Percentiles rank a stretch among this genome's conserved stretches.
Conservation (phyloP, 768 basidiomycete genomes). For the Lactarius akahatsu region DNA sequence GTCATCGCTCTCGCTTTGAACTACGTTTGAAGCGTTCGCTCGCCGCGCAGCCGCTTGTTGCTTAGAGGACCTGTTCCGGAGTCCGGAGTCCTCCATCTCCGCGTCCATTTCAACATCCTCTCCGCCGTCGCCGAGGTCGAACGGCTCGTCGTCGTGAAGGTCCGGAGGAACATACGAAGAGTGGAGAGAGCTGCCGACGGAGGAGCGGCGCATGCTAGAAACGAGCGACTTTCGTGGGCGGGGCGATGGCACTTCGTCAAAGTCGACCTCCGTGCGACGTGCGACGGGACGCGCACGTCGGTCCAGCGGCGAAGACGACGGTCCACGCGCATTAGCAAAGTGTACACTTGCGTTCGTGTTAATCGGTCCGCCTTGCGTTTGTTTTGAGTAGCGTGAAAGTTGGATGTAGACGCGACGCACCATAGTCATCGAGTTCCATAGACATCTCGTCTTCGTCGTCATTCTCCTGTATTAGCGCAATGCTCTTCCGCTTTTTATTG, state of each 20-base stretch:
- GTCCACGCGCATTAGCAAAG: slow-evolving; percentile 33
- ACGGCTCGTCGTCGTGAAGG: slow-evolving; percentile 25
- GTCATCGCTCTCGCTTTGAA: slow-evolving; percentile 9
- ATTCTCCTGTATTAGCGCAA: slow-evolving; percentile 33
- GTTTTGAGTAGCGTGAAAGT: not conserved
- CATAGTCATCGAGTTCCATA: slow-evolving; percentile 69
- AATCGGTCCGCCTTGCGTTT: slow-evolving; percentile 17
- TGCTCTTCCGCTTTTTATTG: slow-evolving; percentile 44
- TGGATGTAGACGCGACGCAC: slow-evolving; percentile 42
- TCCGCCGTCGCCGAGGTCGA: slow-evolving; percentile 28
- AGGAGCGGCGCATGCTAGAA: slow-evolving; percentile 30
- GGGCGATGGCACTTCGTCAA: slow-evolving; percentile 39
- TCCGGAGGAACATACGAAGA: slow-evolving; percentile 28
- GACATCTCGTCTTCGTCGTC: slow-evolving; percentile 65
- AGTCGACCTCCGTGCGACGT: slow-evolving; percentile 38
- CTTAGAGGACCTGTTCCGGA: not conserved
- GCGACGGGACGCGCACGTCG: slow-evolving; percentile 35
- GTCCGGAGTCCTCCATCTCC: slow-evolving; percentile 31
- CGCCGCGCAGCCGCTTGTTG: slow-evolving; percentile 14
- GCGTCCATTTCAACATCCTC: slow-evolving; percentile 32
- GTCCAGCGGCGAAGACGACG: slow-evolving; percentile 33
- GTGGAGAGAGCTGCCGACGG: slow-evolving; percentile 23
- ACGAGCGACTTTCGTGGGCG: slow-evolving; percentile 32
- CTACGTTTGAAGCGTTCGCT: not conserved
- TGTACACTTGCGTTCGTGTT: slow-evolving; percentile 35